These are phyloP conservation scores for Corchorus capsularis DNA, from an alignment of 345 rosid genomes.

Conservation along the genomic window DNA sequence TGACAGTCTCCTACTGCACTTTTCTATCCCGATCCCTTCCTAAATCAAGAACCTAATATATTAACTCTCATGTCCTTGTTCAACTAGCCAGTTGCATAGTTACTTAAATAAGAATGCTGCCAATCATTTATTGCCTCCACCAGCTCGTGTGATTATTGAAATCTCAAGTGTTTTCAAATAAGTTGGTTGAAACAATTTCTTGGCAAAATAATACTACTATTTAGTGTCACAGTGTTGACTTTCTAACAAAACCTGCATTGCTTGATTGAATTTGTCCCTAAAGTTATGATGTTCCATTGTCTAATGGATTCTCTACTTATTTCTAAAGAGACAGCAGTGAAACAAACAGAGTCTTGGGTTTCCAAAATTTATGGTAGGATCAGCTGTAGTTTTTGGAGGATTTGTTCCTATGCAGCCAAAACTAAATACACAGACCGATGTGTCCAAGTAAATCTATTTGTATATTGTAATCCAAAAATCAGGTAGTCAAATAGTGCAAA, in stretches of 20 bases:
- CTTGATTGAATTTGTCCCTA: not conserved
- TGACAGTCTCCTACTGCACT: not conserved
- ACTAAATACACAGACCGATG: not conserved
- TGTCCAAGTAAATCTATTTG: not conserved
- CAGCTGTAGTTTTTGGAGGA: not conserved
- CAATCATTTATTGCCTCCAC: not conserved
- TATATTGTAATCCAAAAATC: slow-evolving; percentile 6
- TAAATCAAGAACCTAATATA: not conserved
- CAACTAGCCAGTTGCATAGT: not conserved
- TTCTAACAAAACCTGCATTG: not conserved
- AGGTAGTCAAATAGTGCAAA: slow-evolving; percentile 17
- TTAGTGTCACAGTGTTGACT: not conserved
- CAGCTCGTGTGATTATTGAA: not conserved
- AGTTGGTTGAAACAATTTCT: not conserved
- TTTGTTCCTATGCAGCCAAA: not conserved
- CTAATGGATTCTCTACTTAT: slow-evolving; percentile 4
- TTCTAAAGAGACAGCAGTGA: not conserved
- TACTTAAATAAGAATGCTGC: not conserved
- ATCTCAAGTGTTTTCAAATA: not conserved
- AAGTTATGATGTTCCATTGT: not conserved
- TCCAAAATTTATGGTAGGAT: not conserved
- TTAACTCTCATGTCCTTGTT: not conserved
- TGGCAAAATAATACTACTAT: not conserved
- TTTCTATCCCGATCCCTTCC: not conserved
- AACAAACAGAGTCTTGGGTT: slow-evolving; percentile 1